These are phyloP conservation scores for Huntiella omanensis DNA, from an alignment of 2,329 filamentous ascomycete genomes.

Conservation along the genomic window DNA sequence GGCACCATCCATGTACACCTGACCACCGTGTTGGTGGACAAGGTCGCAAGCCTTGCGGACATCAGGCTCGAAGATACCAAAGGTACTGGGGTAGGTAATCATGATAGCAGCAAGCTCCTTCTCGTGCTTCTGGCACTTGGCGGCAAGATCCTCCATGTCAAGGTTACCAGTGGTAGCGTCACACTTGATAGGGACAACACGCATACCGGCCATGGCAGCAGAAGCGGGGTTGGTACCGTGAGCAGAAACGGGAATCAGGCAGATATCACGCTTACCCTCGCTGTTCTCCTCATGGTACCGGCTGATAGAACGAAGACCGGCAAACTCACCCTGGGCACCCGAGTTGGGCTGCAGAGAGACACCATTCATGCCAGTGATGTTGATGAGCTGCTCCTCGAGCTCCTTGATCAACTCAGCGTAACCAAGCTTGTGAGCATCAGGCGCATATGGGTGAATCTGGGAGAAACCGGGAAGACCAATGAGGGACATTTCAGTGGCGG, in stretches of 20 bases:
- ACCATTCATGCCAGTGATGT: slow-evolving; percentile 79
- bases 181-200: slow-evolving; percentile 82
- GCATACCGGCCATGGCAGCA: slow-evolving; percentile 90
- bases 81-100: slow-evolving; percentile 93
- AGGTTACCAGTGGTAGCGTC: slow-evolving; percentile 74
- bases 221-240: slow-evolving; percentile 94
- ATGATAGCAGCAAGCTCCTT: slow-evolving; percentile 81
- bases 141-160: slow-evolving; percentile 66
- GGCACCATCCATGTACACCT: slow-evolving; percentile 96
- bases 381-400: slow-evolving; percentile 56
- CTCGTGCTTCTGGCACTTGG: slow-evolving; percentile 75
- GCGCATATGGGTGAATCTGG: slow-evolving; percentile 65
- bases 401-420: slow-evolving; percentile 53
- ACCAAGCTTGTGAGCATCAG: slow-evolving; percentile 41
- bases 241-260: slow-evolving; percentile 83
- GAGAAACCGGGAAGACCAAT: slow-evolving; percentile 60
- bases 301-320: slow-evolving; percentile 72
- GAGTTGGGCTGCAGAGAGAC: slow-evolving; percentile 89
- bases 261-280: slow-evolving; percentile 64
- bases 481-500: slow-evolving; percentile 80
- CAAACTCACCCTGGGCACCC: slow-evolving; percentile 86
- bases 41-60: slow-evolving; percentile 71
- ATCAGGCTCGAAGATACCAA: slow-evolving; percentile 80
- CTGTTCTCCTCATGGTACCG: slow-evolving; percentile 57
- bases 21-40: slow-evolving; percentile 73